Conservation (phyloP, 495 filamentous ascomycete genomes). For the Podospora comata region DNA sequence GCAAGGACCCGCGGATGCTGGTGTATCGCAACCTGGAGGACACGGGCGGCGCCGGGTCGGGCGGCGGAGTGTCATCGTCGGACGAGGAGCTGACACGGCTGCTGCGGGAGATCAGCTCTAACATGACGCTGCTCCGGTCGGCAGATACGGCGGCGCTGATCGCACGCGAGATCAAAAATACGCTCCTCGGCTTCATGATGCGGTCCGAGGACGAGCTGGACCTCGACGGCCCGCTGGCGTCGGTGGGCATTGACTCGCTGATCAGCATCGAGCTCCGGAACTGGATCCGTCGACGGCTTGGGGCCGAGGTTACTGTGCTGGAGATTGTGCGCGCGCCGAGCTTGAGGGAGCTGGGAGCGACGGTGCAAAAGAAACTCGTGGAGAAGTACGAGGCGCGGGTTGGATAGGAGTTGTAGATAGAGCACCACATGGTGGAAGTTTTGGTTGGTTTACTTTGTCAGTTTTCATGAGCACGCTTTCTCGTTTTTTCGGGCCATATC, state of each 20-base stretch:
- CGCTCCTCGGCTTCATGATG: conserved; percentile 36
- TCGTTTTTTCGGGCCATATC: too few species aligned
- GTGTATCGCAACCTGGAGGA: conserved; percentile 34
- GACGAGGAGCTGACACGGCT: too few species aligned
- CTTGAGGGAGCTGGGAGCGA: too few species aligned
- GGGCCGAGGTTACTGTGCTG: conserved; percentile 33
- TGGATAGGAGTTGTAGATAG: too few species aligned
- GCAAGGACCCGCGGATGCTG: conserved; percentile 39
- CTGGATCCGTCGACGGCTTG: conserved; percentile 25
- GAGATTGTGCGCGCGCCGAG: conserved; percentile 35
- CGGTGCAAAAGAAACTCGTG: too few species aligned
- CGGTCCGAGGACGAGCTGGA: conserved; percentile 30
- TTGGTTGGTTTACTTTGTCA: too few species aligned
- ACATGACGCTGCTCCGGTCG: not conserved
- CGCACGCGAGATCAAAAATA: conserved; percentile 33
- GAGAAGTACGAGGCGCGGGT: too few species aligned
- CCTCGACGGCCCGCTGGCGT: conserved; percentile 25
- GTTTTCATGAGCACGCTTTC: too few species aligned
- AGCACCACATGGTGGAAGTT: too few species aligned
- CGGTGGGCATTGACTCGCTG: conserved; percentile 41
- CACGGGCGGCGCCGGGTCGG: not conserved
- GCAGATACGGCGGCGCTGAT: conserved; percentile 20
- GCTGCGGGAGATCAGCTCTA: too few species aligned
- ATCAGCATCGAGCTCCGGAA: conserved; percentile 41
- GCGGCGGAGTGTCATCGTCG: too few species aligned